Percentiles rank a stretch among this genome's conserved stretches.
phyloP scores from a whole-genome alignment of 2,329 filamentous ascomycete genomes.

The Colletotrichum sp. region DNA sequence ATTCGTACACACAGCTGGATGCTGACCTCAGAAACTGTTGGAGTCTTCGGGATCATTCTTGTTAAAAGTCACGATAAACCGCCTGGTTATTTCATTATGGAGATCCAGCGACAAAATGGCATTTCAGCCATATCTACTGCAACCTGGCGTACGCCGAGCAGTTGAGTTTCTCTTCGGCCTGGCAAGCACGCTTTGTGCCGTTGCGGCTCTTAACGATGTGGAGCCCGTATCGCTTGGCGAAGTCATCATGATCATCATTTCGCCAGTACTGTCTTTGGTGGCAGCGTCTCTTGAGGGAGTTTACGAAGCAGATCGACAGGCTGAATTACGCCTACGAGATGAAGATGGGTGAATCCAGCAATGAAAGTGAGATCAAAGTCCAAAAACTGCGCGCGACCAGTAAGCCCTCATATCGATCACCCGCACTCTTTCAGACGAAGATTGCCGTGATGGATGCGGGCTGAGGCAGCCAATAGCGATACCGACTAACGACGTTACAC shows the following conservation, averaged over 20 bases:
- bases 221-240: neutral
- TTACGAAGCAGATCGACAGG: neutral
- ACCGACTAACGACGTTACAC: neutral
- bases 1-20: neutral
- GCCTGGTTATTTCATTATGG: neutral
- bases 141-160: neutral
- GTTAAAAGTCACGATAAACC: neutral
- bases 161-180: neutral
- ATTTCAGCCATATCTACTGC: neutral
- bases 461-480: neutral
- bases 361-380: neutral
- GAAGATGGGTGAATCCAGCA: neutral
- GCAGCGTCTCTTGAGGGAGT: neutral
- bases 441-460: neutral
- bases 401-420: neutral
- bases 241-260: neutral
- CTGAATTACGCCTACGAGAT: neutral
- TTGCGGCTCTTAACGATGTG: neutral
- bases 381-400: neutral
- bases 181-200: neutral
- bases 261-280: neutral
- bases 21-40: neutral
- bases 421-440: neutral
- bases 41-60: fast-evolving
- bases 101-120: neutral